These are phyloP conservation scores for Juglanconis sp. DNA, from an alignment of 2,329 filamentous ascomycete species.

Conservation along the genomic window DNA sequence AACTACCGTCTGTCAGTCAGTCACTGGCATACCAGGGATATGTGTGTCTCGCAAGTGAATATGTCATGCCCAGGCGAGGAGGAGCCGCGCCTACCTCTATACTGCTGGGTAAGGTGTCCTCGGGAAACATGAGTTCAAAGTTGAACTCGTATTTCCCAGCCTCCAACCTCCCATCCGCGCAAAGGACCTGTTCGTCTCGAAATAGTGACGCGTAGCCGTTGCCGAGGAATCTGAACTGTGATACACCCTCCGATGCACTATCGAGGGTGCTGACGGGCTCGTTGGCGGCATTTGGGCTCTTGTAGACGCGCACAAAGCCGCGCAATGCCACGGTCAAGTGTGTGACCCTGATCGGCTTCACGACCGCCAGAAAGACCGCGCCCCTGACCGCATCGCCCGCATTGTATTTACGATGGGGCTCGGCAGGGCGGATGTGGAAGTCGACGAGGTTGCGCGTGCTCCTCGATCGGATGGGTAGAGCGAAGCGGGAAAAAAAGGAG, in stretches of 20 bases:
- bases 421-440: constrained; percentile 73
- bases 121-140: constrained; percentile 35
- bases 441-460: constrained; percentile 65
- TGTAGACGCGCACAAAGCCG: constrained; percentile 77
- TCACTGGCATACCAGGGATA: not conserved
- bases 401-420: constrained; percentile 73
- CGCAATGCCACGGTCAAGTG: constrained; percentile 76
- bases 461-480: constrained; percentile 48
- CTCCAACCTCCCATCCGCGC: constrained; percentile 72
- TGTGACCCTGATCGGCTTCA: constrained; percentile 73
- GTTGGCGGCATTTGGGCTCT: constrained; percentile 58
- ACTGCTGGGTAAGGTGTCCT: constrained; percentile 68
- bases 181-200: constrained; percentile 76
- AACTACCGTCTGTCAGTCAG: constrained; percentile 57
- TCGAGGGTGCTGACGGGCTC: constrained; percentile 42
- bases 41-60: not conserved
- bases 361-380: constrained; percentile 67
- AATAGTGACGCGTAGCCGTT: constrained; percentile 80
- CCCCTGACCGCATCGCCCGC: constrained; percentile 74
- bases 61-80: not conserved
- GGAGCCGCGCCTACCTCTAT: constrained; percentile 70
- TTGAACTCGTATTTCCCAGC: constrained; percentile 77
- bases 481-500: constrained; percentile 52
- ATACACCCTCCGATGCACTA: constrained; percentile 30
- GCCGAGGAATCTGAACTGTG: constrained; percentile 59